Evolutionary conservation across 2,329 filamentous ascomycete genomes (phyloP), one percentile per base, ranked within the genome.

Genomic region (Phyllosticta capitalensis): DNA sequence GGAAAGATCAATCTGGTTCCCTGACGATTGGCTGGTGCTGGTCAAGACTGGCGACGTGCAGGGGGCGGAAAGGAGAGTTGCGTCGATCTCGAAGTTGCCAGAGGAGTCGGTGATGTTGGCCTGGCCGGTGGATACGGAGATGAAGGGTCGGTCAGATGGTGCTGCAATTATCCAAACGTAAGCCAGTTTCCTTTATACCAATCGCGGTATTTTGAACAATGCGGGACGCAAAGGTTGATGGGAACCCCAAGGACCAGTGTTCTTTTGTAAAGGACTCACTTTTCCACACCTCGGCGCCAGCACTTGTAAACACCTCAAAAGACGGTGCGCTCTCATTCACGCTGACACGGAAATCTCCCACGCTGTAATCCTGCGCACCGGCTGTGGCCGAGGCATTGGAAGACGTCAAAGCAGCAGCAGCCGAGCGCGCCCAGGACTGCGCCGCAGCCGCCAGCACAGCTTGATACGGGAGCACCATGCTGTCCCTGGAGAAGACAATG

Each of bases 71-170:
- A 53, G 21, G 26, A 33, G 10, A 22, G 30, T 49, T 9, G 54
- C 52, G 22, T 28, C 22, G 54, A 60, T 60, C 24, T 60, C 58
- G 50, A 60, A 56, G 58, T 60, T 60, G 28, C 58, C 58, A 14
- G 58, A 60, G 12, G 58, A 56, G 52, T 56, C 53, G 54, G 58
- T 56, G 50, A 56, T 26, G 58, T 56, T 60, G 48, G 58, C 48
- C 17, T 56, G 54, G 54, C 50, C 33, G 21, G 54, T 53, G 9
- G 58, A 56, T 28, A 33, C 58, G 49, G 58, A 26, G 53, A 60
- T 60, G 58, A 60, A 21, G 58, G 58, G 54, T 28, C 21, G 12
- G 49, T 21, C 20, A 6, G 49, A 33, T 17, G 53, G 58, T 10
- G 58, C 58, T 60, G 54, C 22, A 4, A 48, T 22, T 10, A 14